phyloP scores from a whole-genome alignment of 352 stramenopile species.

The Phytophthora vignae region DNA sequence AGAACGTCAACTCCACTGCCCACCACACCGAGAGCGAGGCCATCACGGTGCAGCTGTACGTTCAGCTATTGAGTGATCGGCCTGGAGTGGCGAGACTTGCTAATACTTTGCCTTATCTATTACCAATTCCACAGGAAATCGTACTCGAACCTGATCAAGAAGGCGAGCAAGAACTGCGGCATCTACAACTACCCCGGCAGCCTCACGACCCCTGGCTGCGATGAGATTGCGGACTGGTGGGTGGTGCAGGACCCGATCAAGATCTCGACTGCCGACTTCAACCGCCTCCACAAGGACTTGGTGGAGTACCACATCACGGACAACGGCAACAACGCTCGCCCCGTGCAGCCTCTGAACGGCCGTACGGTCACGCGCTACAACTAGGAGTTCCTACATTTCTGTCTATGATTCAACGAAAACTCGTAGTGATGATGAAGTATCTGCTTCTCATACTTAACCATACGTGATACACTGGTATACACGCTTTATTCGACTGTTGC shows the following conservation, averaged over 20 bases:
- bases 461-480: no score
- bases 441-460: no score
- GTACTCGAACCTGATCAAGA: constrained; percentile 38
- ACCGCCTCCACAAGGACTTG: constrained; percentile 43
- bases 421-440: no score
- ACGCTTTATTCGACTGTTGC: no score
- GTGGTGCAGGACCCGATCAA: constrained; percentile 60
- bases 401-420: no score
- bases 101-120: no score
- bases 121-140: constrained; percentile 32
- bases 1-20: constrained; percentile 19
- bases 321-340: constrained; percentile 54
- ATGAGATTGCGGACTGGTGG: constrained; percentile 73
- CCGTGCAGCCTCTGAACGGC: constrained; percentile 49
- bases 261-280: constrained; percentile 48
- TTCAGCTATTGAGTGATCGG: neutral
- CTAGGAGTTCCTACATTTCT: neutral
- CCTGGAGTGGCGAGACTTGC: no score
- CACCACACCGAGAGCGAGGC: neutral
- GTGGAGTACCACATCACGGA: constrained; percentile 46
- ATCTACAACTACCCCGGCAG: constrained; percentile 79
- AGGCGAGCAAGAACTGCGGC: constrained; percentile 12
- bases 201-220: constrained; percentile 61
- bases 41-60: neutral
- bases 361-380: constrained; percentile 37